phyloP scores from a whole-genome alignment of 1,284 basidiomycete genomes.

The Leccinum cinnamomeum region DNA sequence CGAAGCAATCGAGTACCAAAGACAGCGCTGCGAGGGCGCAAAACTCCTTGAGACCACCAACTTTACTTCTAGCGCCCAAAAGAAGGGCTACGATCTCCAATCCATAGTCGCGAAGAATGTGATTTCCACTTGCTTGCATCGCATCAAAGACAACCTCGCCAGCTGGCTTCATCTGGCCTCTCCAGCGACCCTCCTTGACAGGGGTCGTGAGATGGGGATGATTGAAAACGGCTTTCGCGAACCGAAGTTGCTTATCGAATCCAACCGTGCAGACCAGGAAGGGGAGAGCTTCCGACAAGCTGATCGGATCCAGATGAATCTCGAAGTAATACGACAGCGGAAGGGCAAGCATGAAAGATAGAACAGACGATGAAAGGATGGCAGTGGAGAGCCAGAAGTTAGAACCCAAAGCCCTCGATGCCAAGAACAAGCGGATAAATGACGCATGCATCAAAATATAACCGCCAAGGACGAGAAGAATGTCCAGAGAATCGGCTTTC shows the following conservation, averaged over 20 bases:
- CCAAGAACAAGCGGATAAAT: slow-evolving; percentile 87
- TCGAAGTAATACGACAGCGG: slow-evolving; percentile 81
- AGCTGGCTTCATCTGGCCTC: slow-evolving; percentile 68
- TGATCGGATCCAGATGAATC: slow-evolving; percentile 91
- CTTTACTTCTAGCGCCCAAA: slow-evolving; percentile 84
- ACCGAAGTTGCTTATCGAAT: slow-evolving; percentile 95
- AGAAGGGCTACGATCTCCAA: slow-evolving; percentile 92
- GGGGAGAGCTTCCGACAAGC: slow-evolving; percentile 91
- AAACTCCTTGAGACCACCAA: slow-evolving; percentile 92
- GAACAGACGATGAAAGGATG: slow-evolving; percentile 82
- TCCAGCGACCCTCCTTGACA: slow-evolving; percentile 44
- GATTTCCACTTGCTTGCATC: slow-evolving; percentile 74
- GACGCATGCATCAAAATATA: slow-evolving; percentile 97
- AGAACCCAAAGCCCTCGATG: slow-evolving; percentile 84
- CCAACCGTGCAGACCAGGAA: slow-evolving; percentile 98
- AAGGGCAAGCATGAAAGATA: slow-evolving; percentile 87
- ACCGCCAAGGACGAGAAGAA: slow-evolving; percentile 92
- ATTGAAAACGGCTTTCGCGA: slow-evolving; percentile 88
- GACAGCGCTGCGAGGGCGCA: slow-evolving; percentile 92
- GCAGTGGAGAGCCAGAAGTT: slow-evolving; percentile 89
- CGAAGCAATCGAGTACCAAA: slow-evolving; percentile 83
- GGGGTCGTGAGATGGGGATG: slow-evolving; percentile 74
- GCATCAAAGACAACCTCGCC: slow-evolving; percentile 85
- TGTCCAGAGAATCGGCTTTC: slow-evolving; percentile 96
- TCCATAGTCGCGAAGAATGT: slow-evolving; percentile 90